Conservation (phyloP, 1,284 basidiomycete genomes). For the Somion occarium region DNA sequence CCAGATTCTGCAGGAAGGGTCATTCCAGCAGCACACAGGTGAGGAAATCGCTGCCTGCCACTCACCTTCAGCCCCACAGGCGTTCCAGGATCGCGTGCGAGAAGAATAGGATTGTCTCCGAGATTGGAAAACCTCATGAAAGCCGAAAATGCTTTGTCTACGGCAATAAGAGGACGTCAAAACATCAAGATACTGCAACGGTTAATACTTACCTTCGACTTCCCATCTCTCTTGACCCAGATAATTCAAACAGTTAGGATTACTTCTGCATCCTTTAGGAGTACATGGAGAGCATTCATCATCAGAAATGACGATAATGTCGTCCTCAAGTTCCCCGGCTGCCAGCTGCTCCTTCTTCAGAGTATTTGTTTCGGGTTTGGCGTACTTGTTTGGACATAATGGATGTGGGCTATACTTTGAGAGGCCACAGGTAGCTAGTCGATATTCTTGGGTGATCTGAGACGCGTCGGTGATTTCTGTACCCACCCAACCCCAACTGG, state of each 20-base stretch:
- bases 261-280: conserved; percentile 61
- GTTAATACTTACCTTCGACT: conserved; percentile 43
- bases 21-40: no score
- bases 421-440: conserved; percentile 63
- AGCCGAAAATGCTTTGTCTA: conserved; percentile 47
- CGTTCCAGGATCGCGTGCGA: conserved; percentile 44
- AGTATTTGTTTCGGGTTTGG: conserved; percentile 13
- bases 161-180: no score
- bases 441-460: conserved; percentile 61
- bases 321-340: conserved; percentile 45
- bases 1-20: conserved; percentile 63
- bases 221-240: conserved; percentile 79
- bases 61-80: conserved; percentile 79
- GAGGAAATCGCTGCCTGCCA: conserved; percentile 4
- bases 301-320: conserved; percentile 66
- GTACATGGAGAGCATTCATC: conserved; percentile 56
- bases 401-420: conserved; percentile 41
- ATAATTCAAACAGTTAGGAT: conserved; percentile 83
- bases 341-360: conserved; percentile 7
- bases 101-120: conserved; percentile 46
- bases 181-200: conserved; percentile 1
- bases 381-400: conserved; percentile 53
- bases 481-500: conserved; percentile 76
- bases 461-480: conserved; percentile 51
- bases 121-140: conserved; percentile 52